Evolutionary conservation across 225 moss, liverwort and hornwort genomes (phyloP).

Genomic region (Antitrichia curtipendula): DNA sequence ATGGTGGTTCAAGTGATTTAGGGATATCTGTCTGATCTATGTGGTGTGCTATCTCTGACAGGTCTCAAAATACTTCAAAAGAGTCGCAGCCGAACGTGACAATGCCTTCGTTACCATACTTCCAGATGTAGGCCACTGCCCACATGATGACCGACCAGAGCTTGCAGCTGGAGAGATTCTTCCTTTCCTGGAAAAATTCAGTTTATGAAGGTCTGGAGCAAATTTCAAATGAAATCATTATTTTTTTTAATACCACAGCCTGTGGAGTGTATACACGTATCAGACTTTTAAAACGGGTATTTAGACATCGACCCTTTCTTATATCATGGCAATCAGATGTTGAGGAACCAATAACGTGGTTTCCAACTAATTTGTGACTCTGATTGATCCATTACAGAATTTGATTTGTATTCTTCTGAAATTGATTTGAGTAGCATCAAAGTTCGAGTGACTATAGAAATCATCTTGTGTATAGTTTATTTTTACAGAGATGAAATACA

Average conservation of each 20-base stretch:
- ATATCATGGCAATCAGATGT: background rate
- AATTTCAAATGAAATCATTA: background rate
- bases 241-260: background rate
- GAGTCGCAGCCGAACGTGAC: conserved; percentile 55
- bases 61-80: conserved; percentile 82
- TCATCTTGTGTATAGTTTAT: background rate
- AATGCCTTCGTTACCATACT: conserved; percentile 68
- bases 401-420: conserved; percentile 6
- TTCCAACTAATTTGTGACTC: background rate
- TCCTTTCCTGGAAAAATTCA: conserved; percentile 38
- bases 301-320: background rate
- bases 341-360: background rate
- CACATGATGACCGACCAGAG: conserved; percentile 95
- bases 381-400: background rate
- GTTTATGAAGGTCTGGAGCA: background rate
- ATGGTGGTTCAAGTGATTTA: background rate
- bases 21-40: background rate
- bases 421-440: background rate
- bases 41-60: conserved; percentile 7
- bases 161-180: conserved; percentile 64
- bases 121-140: conserved; percentile 93
- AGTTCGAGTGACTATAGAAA: background rate
- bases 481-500: background rate
- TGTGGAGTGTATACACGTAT: background rate
- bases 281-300: background rate